phyloP scores from a whole-genome alignment of 768 basidiomycete species.

The Psilocybe cubensis region DNA sequence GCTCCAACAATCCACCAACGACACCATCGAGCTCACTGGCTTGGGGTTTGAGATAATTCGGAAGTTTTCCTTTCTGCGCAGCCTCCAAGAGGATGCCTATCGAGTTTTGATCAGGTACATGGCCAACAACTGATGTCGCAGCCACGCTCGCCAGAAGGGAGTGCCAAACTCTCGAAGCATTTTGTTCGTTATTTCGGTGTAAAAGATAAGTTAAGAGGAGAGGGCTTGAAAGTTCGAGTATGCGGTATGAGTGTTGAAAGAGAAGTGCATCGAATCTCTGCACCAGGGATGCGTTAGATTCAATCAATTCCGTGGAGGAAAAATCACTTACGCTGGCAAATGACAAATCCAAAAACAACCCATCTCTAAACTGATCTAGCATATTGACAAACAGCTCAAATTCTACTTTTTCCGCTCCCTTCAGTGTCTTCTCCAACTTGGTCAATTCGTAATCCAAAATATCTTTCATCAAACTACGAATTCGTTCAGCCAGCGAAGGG shows the following conservation, averaged over 20 bases:
- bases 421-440: constrained; percentile 29
- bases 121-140: constrained; percentile 27
- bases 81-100: constrained; percentile 47
- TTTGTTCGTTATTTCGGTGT: constrained; percentile 39
- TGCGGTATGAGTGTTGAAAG: constrained; percentile 33
- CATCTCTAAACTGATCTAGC: constrained; percentile 53
- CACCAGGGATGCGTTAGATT: not conserved
- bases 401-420: not conserved
- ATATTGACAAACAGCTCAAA: constrained; percentile 42
- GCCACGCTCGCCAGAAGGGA: constrained; percentile 48
- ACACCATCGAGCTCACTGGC: constrained; percentile 48
- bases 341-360: constrained; percentile 46
- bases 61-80: constrained; percentile 39
- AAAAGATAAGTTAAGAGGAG: constrained; percentile 58
- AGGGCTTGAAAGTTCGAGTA: constrained; percentile 40
- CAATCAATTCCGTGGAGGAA: not conserved
- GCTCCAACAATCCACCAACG: constrained; percentile 40
- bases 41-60: constrained; percentile 47
- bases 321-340: constrained; percentile 47
- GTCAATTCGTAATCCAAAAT: constrained; percentile 37
- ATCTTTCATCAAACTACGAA: constrained; percentile 31
- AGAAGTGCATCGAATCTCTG: constrained; percentile 54
- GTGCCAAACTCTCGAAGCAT: constrained; percentile 46
- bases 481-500: constrained; percentile 25
- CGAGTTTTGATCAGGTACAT: constrained; percentile 22